A percentile compares a stretch with the other conserved stretches of the same genome.
Evolutionary conservation across 2,329 filamentous ascomycete species (phyloP).

Genomic region (Colletotrichum spinosum): DNA sequence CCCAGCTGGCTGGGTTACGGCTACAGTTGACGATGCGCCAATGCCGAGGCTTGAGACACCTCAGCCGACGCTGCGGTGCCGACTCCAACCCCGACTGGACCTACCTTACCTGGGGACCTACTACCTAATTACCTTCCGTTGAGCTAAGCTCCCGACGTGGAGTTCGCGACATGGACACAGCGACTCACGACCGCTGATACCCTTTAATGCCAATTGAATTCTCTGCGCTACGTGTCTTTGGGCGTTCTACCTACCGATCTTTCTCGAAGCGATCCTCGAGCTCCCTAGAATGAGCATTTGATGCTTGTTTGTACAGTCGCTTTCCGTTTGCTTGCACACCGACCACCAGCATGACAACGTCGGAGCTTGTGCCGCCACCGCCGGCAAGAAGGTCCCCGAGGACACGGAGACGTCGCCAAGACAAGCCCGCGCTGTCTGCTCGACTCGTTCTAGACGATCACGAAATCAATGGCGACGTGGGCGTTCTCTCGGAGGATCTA

Average conservation of each 20-base stretch:
- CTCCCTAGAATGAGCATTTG: slow-evolving; percentile 23
- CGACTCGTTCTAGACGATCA: slow-evolving; percentile 87
- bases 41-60: slow-evolving; percentile 36
- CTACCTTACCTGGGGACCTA: slow-evolving; percentile 9
- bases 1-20: slow-evolving; percentile 15
- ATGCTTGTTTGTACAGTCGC: slow-evolving; percentile 15
- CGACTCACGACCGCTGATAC: slow-evolving; percentile 6
- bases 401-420: slow-evolving; percentile 67
- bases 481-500: slow-evolving; percentile 87
- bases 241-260: neutral
- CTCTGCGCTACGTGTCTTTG: neutral
- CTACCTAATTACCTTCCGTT: too few relatives aligned
- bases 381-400: slow-evolving; percentile 50
- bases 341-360: slow-evolving; percentile 27
- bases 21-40: slow-evolving; percentile 30
- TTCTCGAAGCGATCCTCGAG: neutral
- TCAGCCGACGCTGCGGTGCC: slow-evolving; percentile 34
- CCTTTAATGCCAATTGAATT: slow-evolving; percentile 15
- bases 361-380: slow-evolving; percentile 44
- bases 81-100: slow-evolving; percentile 9
- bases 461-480: slow-evolving; percentile 81
- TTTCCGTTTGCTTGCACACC: slow-evolving; percentile 1
- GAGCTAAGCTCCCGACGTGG: slow-evolving; percentile 25
- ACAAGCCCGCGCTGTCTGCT: slow-evolving; percentile 82
- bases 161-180: slow-evolving; percentile 17